phyloP scores from a whole-genome alignment of 192 early-diverging fungal species.

The Backusella westeae region DNA sequence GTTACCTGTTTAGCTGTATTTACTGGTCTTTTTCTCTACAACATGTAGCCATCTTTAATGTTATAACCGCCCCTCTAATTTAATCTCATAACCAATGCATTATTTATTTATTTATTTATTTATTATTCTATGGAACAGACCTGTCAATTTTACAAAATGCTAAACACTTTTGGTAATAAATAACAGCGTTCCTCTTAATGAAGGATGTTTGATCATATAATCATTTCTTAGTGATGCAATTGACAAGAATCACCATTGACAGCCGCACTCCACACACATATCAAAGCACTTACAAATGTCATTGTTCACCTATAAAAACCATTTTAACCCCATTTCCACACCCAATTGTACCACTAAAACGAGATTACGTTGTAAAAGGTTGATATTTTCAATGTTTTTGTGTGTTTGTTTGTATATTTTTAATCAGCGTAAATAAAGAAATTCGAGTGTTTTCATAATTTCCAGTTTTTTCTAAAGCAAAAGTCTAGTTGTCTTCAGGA shows the following conservation, averaged over 20 bases:
- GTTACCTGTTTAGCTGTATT: neutral
- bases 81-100: neutral
- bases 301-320: neutral
- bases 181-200: too few relatives aligned
- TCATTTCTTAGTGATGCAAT: neutral
- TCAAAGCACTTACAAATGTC: neutral
- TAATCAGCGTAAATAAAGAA: slow-evolving; percentile 6
- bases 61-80: neutral
- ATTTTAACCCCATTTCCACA: neutral
- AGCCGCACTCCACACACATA: neutral
- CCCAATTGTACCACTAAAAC: neutral
- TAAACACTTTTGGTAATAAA: too few relatives aligned
- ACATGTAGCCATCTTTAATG: neutral
- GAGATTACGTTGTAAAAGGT: neutral
- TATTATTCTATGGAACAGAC: too few relatives aligned
- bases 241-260: neutral
- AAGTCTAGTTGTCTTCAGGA: slow-evolving; percentile 48
- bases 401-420: neutral
- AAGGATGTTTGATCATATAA: neutral
- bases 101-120: too few relatives aligned
- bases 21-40: neutral
- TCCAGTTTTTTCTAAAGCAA: slow-evolving; percentile 1
- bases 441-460: neutral
- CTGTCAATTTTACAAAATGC: too few relatives aligned
- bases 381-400: neutral